Conservation (phyloP, 805 yeast genomes). For the Zygotorulaspora florentina region DNA sequence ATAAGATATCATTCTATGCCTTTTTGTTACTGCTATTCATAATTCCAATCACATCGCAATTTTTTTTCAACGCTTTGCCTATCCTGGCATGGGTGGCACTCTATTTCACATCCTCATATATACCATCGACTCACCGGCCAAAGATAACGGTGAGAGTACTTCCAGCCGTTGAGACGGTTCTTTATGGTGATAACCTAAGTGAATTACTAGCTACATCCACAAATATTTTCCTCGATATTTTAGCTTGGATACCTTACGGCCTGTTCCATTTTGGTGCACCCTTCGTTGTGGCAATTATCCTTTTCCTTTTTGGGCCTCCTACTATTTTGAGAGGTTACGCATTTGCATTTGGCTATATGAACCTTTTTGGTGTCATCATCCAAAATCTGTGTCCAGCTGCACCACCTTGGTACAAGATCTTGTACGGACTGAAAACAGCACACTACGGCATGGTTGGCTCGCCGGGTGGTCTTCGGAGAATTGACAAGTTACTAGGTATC, state of each 20-base stretch:
- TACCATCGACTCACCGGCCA: slow-evolving; percentile 73
- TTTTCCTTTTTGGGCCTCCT: slow-evolving; percentile 91
- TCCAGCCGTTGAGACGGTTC: slow-evolving; percentile 87
- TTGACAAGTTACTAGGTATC: slow-evolving; percentile 72
- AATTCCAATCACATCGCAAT: slow-evolving; percentile 77
- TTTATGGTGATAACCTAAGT: slow-evolving; percentile 87
- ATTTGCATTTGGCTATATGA: slow-evolving; percentile 94
- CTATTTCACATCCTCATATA: slow-evolving; percentile 70
- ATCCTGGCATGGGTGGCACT: slow-evolving; percentile 81
- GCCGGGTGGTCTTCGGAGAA: slow-evolving; percentile 91
- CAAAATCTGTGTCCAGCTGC: slow-evolving; percentile 90
- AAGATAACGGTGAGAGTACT: slow-evolving; percentile 83
- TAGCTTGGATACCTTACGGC: slow-evolving; percentile 96
- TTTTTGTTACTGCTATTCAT: slow-evolving; percentile 46
- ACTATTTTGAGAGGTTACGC: slow-evolving; percentile 76
- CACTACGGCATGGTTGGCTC: slow-evolving; percentile 88
- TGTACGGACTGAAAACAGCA: slow-evolving; percentile 85
- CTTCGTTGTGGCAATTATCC: slow-evolving; percentile 70
- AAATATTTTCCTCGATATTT: slow-evolving; percentile 61
- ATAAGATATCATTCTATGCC: slow-evolving; percentile 34
- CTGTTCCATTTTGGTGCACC: slow-evolving; percentile 87
- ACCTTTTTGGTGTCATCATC: slow-evolving; percentile 73
- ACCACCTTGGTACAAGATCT: slow-evolving; percentile 92
- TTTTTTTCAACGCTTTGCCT: slow-evolving; percentile 78
- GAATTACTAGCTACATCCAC: slow-evolving; percentile 75